Base-by-base conservation (phyloP, 1,139 yeast species). In the Spathaspora sp. region DNA sequence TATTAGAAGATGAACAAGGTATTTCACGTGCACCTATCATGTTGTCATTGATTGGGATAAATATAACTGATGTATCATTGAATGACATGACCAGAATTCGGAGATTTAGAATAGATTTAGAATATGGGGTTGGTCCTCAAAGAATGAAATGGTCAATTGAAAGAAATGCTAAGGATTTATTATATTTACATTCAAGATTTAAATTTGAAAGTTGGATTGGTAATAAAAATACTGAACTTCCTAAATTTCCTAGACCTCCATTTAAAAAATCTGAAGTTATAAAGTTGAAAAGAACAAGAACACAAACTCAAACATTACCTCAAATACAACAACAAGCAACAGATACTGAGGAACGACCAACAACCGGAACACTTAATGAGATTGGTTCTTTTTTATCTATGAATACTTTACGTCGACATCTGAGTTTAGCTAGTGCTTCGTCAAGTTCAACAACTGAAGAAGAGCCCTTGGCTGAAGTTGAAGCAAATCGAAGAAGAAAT, bases 111-210 rank as follows among this genome's bases (percentile, higher is more conserved):
- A 70, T 93, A 17, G 88, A 86, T 47, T 70, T 93, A 46, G 97
- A 90, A 59, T 93, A 93, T 59, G 99, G 98, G 2, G 82, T 90
- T 16, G 97, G 97, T 1, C 81, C 82, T 4, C 81, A 86, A 47
- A 70, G 93, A 48, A 72, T 90, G 57, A 79, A 81, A 52, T 95
- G 99, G 99, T 72, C 84, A 1, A 80, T 95, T 7, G 76, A 82
- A 37, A 86, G 86, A 55, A 86, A 82, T 18, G 81, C 85, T 43
- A 81, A 82, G 56, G 97, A 90, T 53, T 72, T 95, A 42, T 68
- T 79, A 31, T 76, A 75, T 39, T 72, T 93, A 47, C 96, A 89
- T 61, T 79, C 84, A 11, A 74, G 81, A 49, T 72, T 89, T 51
- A 86, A 83, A 60, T 71, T 85, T 25, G 74, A 68, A 16, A 63